A percentile compares a stretch with the other conserved stretches of the same genome.
Conservation (phyloP, 2,329 filamentous ascomycete species). For the Hansfordia pulvinata region DNA sequence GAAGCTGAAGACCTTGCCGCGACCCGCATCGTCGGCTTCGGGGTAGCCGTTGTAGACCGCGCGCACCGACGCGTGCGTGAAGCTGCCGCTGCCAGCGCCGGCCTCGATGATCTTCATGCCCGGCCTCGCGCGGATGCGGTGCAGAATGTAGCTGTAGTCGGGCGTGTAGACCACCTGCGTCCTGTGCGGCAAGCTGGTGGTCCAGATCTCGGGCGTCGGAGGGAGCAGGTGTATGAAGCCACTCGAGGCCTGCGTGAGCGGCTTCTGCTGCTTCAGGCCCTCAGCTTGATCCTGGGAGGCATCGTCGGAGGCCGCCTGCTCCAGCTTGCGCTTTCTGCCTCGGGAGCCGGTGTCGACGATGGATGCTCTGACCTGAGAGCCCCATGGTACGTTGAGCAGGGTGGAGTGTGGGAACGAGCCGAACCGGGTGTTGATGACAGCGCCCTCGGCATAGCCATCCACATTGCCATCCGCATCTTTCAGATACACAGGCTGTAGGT, state of each 20-base stretch:
- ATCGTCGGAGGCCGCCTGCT: no score
- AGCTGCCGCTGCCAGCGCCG: conserved; percentile 70
- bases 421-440: conserved; percentile 82
- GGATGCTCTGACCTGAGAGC: conserved; percentile 80
- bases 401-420: conserved; percentile 80
- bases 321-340: conserved; percentile 52
- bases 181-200: conserved; percentile 62
- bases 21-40: conserved; percentile 23
- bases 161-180: conserved; percentile 82
- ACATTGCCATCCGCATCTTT: conserved; percentile 46
- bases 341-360: conserved; percentile 85
- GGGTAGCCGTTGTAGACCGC: conserved; percentile 65
- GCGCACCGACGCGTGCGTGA: conserved; percentile 65
- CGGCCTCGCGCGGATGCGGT: conserved; percentile 60
- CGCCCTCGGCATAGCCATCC: conserved; percentile 62
- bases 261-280: conserved; percentile 12
- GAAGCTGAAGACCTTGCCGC: conserved; percentile 67
- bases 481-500: conserved; percentile 63
- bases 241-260: conserved; percentile 38
- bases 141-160: conserved; percentile 75
- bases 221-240: conserved; percentile 70
- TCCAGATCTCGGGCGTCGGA: conserved; percentile 75
- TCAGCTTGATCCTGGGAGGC: conserved; percentile 31
- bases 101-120: conserved; percentile 67
- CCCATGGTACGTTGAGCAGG: conserved; percentile 70